Evolutionary conservation across 2,329 filamentous ascomycete species (phyloP), one percentile per base, ranked within the genome.

Genomic region (Stagonosporopsis cucurbitacearum): DNA sequence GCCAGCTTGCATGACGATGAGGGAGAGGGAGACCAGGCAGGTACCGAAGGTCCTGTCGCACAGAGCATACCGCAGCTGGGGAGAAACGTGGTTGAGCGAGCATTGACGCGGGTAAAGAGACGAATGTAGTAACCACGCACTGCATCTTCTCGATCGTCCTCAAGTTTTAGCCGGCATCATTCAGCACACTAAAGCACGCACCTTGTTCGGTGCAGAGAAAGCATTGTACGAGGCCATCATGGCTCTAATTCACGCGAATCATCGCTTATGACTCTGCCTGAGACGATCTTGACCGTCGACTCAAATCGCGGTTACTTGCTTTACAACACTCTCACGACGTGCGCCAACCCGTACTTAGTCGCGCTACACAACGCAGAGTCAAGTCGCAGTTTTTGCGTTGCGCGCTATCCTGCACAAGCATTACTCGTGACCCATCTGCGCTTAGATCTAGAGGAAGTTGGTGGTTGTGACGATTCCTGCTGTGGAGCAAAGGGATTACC

Each of bases 61-160:
- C 62, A 66, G 45, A 75, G 72, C 42, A 75, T 75, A 54, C 72
- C 72, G 8, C 69, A 73, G 43, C 60, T 75, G 8, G 70, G 65
- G 3, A 63, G 72, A 28, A 71, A 72, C 19, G 71, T 74, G 1
- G 72, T 75, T 1, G 72, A 75, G 46, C 59, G 72, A 28, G 72
- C 72, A 7, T 59, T 75, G 46, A 70, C 68, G 17, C 65, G 72
- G 40, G 72, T 75, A 12, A 74, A 75, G 63, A 65, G 71, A 52
- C 58, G 71, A 32, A 75, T 75, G 71, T 75, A 17, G 15, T 20
- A 20, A 30, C 8, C 13, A 9, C 22, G 40, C n/a, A 20, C 23
- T 26, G 30, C 28, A 32, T 12, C 30, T n/a, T 32, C 13, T n/a
- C 13, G 7, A 32, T 4, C 13, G 13, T 32, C 30, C 2, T 32